Base-by-base conservation (phyloP, 768 basidiomycete species). In the Xerocomellus intermedius region DNA sequence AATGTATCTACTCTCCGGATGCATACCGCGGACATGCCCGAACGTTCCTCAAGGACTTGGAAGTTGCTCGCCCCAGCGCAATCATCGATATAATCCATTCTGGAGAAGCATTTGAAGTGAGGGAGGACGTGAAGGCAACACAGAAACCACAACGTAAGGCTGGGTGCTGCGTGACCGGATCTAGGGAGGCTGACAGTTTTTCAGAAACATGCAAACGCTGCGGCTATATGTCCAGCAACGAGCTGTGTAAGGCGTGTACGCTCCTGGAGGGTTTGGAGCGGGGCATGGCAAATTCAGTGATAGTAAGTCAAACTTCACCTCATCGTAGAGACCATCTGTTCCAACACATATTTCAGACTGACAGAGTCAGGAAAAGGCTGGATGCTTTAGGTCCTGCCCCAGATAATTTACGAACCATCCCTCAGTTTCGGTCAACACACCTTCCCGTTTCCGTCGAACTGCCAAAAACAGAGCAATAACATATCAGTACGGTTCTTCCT, bases 81-180 rank as follows among this genome's bases (percentile, higher is more conserved):
- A 97, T 99, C 60, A 92, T 99, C 58, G 97, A 99, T 69, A 96
- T 98, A 56, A 97, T 98, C 28, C 93, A 97, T 70, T 94, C 91
- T 0, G 95, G 95, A 8, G 95, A 98, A 67, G 87, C 90, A 2
- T 94, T 94, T 63, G 91, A 93, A 67, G 76, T 95, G 21, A 84
- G 82, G 59, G 88, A 92, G 44, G 89, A 89, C 59, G 82, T 95
- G n/a, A 91, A 86, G 65, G 86, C 85, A 13, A 81, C 82, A 0
- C 89, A 94, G 69, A 93, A 93, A 68, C 71, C 78, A 28, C 91
- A 94, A 71, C 91, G 94, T 96, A 72, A 70, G 88, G 77, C 54
- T 43, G 28, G 44, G 26, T 50, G 5, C 28, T 37, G 26, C 21
- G 17, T 52, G 44, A n/a, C 35, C 7, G 17, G 39, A 55, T 52